Percentiles rank a stretch among this genome's conserved stretches.
phyloP scores from a whole-genome alignment of 768 basidiomycete species.

The Brasilioporus rufonigricans region DNA sequence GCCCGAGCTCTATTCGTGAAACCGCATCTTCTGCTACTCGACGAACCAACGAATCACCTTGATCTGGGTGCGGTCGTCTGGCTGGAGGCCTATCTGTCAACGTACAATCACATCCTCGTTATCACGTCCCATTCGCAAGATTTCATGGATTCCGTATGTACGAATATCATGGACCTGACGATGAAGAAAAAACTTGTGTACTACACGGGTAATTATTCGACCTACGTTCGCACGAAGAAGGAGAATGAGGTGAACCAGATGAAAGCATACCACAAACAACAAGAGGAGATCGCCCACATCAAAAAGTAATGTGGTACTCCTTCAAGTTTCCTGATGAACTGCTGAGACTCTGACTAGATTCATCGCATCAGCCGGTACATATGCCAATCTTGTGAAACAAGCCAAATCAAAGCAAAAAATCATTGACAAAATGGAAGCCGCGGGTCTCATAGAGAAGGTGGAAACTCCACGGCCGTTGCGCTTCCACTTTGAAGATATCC shows the following conservation, averaged over 20 bases:
- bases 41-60: constrained; percentile 91
- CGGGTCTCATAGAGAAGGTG: constrained; percentile 91
- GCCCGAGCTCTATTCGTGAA: constrained; percentile 95
- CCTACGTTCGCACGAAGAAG: constrained; percentile 92
- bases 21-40: constrained; percentile 91
- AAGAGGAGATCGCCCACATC: constrained; percentile 97
- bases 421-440: constrained; percentile 99
- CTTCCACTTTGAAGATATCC: constrained; percentile 96
- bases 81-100: constrained; percentile 96
- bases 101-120: constrained; percentile 98
- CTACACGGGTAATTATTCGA: constrained; percentile 95
- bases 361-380: constrained; percentile 99
- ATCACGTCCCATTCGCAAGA: constrained; percentile 99
- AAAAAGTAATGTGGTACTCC: constrained; percentile 67
- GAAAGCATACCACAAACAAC: constrained; percentile 99
- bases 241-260: constrained; percentile 99
- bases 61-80: constrained; percentile 98
- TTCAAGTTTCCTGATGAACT: not conserved
- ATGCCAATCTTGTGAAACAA: constrained; percentile 97
- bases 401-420: constrained; percentile 99
- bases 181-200: constrained; percentile 89
- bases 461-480: constrained; percentile 69
- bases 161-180: constrained; percentile 97
- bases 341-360: constrained; percentile 49
- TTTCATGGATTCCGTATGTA: constrained; percentile 98